phyloP scores from a whole-genome alignment of 2,329 filamentous ascomycete species.

The Aspergillus quadricinctus region DNA sequence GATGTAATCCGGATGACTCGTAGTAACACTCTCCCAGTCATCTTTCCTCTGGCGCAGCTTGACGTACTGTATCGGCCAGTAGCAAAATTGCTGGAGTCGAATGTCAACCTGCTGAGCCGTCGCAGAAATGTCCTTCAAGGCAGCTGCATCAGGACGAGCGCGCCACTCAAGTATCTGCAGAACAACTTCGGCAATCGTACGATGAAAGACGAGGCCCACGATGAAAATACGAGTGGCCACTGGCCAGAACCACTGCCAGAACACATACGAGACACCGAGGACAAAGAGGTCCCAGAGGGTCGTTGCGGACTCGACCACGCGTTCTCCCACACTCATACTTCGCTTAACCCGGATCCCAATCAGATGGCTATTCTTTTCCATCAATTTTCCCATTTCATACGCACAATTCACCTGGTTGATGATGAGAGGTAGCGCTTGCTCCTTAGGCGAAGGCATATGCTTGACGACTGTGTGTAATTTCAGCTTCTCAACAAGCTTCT shows the following conservation, averaged over 20 bases:
- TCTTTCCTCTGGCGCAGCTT: constrained; percentile 83
- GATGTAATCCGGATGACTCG: constrained; percentile 95
- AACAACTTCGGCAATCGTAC: constrained; percentile 73
- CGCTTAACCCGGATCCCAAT: constrained; percentile 78
- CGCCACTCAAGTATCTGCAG: constrained; percentile 81
- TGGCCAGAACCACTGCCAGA: constrained; percentile 73
- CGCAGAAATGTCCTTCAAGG: constrained; percentile 90
- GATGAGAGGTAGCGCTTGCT: constrained; percentile 73
- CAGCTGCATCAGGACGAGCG: constrained; percentile 69
- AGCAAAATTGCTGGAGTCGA: constrained; percentile 94
- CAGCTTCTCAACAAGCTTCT: constrained; percentile 75
- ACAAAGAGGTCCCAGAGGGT: constrained; percentile 74
- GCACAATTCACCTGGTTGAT: constrained; percentile 96
- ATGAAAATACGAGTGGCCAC: constrained; percentile 69
- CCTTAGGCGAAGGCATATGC: constrained; percentile 73
- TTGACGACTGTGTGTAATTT: constrained; percentile 80
- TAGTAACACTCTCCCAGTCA: constrained; percentile 94
- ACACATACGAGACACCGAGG: constrained; percentile 64
- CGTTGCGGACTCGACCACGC: constrained; percentile 87
- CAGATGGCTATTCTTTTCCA: constrained; percentile 86
- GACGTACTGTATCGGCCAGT: constrained; percentile 96
- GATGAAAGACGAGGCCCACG: constrained; percentile 72
- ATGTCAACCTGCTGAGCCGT: constrained; percentile 98
- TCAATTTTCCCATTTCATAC: constrained; percentile 76
- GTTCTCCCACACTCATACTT: constrained; percentile 85